Evolutionary conservation across 2,329 filamentous ascomycete species (phyloP).

Genomic region (Curvularia hawaiiensis): DNA sequence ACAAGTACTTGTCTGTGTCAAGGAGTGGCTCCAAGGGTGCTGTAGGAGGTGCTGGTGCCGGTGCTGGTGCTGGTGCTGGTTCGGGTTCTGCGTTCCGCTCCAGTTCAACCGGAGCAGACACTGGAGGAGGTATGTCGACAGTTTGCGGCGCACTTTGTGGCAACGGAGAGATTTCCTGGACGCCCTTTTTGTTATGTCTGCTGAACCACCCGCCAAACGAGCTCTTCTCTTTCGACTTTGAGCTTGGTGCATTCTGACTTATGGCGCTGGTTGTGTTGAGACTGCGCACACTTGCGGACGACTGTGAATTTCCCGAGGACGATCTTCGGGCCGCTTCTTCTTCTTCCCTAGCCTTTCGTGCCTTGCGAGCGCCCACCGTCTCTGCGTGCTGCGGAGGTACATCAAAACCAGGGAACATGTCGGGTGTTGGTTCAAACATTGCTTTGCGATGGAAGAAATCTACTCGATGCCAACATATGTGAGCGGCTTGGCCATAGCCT

Average conservation of each 20-base stretch:
- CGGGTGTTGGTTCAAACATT: constrained; percentile 10
- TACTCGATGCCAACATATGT: constrained; percentile 6
- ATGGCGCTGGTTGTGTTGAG: constrained; percentile 8
- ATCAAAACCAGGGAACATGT: constrained; percentile 37
- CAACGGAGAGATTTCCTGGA: constrained; percentile 30
- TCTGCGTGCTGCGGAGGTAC: constrained; percentile 33
- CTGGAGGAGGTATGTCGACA: constrained; percentile 14
- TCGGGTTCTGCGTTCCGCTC: constrained; percentile 10
- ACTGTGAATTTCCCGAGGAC: constrained; percentile 29
- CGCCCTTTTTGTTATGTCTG: constrained; percentile 29
- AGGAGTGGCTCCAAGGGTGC: constrained; percentile 12
- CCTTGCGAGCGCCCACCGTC: constrained; percentile 33
- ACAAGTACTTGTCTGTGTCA: constrained; percentile 2
- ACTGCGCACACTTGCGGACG: constrained; percentile 27
- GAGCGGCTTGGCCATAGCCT: not conserved
- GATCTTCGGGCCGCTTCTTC: constrained; percentile 25
- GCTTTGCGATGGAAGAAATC: constrained; percentile 8
- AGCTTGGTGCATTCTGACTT: constrained; percentile 11
- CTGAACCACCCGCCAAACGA: constrained; percentile 27
- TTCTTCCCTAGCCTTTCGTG: constrained; percentile 28
- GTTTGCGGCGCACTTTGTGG: constrained; percentile 17
- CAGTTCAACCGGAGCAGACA: constrained; percentile 1
- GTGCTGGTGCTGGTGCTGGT: constrained; percentile 19
- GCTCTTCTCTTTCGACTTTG: constrained; percentile 19
- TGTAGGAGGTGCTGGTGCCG: constrained; percentile 21